These are phyloP conservation scores for Claviceps sp. DNA, from an alignment of 2,329 filamentous ascomycete genomes.

Conservation along the genomic window DNA sequence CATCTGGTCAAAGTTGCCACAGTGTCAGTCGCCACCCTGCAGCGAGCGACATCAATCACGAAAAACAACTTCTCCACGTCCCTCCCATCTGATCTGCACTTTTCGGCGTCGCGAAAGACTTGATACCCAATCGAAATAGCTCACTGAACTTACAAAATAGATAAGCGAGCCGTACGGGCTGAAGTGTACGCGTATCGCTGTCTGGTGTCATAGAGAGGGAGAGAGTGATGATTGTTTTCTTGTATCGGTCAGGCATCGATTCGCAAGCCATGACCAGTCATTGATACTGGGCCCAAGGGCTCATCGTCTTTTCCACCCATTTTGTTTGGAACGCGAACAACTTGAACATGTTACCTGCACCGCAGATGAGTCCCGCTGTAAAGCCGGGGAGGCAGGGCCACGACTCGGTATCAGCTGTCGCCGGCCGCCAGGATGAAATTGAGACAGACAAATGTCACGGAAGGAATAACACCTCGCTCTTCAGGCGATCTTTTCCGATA, in stretches of 20 bases:
- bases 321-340: background rate
- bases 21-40: no score
- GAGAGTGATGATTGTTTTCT: slow-evolving; percentile 19
- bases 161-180: background rate
- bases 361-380: slow-evolving; percentile 38
- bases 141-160: background rate
- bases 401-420: slow-evolving; percentile 13
- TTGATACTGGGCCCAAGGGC: slow-evolving; percentile 12
- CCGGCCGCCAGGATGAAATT: background rate
- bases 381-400: slow-evolving; percentile 30
- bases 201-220: slow-evolving; percentile 2
- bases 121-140: background rate
- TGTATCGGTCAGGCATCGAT: slow-evolving; percentile 27
- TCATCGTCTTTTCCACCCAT: slow-evolving; percentile 5
- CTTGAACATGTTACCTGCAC: slow-evolving; percentile 33
- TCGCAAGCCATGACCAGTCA: slow-evolving; percentile 29
- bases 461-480: slow-evolving; percentile 10
- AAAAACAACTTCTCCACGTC: background rate
- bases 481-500: slow-evolving; percentile 19
- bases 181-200: background rate
- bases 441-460: slow-evolving; percentile 4
- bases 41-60: background rate
- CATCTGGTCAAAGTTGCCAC: no score
- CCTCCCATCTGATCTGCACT: background rate
- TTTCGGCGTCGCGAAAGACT: background rate